Evolutionary conservation across 2,329 filamentous ascomycete genomes (phyloP), one percentile per base, ranked within the genome.

Genomic region (Pestalotiopsis sp.): DNA sequence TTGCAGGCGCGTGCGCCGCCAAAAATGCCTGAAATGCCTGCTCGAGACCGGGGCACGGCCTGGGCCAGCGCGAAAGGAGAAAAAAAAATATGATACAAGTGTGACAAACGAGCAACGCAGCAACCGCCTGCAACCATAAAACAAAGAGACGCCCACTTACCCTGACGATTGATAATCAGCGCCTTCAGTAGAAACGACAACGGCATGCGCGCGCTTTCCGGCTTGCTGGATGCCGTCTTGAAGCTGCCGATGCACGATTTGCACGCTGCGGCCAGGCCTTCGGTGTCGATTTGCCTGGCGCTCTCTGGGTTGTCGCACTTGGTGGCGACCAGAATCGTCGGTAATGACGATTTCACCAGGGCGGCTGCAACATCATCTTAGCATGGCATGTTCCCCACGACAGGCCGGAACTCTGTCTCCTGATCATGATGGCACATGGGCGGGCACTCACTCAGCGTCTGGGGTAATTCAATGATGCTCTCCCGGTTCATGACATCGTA

Each of bases 401-500:
- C 27, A 20, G 27, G n/a, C 20, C 27, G 17, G 59, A 31, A 20
- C n/a, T 20, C 31, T 12, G 7, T 31, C 38, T 36, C 9, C n/a
- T 60, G 23, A 17, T 52, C 17, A 52, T 20, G 17, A 20, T 17
- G 9, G 17, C 11, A n/a, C 17, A 9, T n/a, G 45, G 45, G 45
- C 45, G 27, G 31, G 67, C 69, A 89, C 92, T 88, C 86, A 97
- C 95, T 90, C 78, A 97, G 84, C 71, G 93, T 90, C 74, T 92
- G 88, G 56, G 93, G 91, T 67, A 97, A 85, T 70, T 92, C 89
- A 69, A 87, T 86, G 74, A 97, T 89, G 78, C 91, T 95, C 70
- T 91, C 89, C 73, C 89, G 87, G 78, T 93, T 92, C 80, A 90
- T 93, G 59, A 97, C 92, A 85, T 98, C 93, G 84, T 97, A 97